Conservation (phyloP, 768 basidiomycete genomes). For the Inosperma sp. region DNA sequence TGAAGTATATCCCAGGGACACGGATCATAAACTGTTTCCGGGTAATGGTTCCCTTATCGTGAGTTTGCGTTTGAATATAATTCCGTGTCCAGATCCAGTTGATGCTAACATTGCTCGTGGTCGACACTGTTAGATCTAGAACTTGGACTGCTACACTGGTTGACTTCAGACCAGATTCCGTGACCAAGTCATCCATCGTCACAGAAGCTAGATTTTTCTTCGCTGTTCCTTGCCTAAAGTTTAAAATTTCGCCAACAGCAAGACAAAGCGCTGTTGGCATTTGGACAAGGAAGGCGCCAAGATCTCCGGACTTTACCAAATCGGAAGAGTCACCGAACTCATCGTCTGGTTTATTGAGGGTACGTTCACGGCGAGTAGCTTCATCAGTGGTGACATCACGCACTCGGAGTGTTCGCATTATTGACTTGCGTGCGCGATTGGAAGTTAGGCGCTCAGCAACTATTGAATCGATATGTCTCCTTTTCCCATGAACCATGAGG, state of each 20-base stretch:
- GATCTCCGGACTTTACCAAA: no score
- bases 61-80: conserved; percentile 4
- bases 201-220: neutral
- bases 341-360: no score
- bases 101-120: neutral
- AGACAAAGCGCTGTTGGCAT: conserved; percentile 6
- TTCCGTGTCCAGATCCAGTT: conserved; percentile 10
- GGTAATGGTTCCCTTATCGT: neutral
- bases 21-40: neutral
- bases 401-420: conserved; percentile 9
- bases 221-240: conserved; percentile 6
- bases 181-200: conserved; percentile 1
- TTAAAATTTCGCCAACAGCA: conserved; percentile 8
- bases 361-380: no score
- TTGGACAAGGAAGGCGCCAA: conserved; percentile 8
- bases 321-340: neutral
- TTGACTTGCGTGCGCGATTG: neutral
- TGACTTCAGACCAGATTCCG: neutral
- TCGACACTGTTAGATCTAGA: neutral
- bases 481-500: neutral
- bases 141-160: conserved; percentile 4
- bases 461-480: neutral
- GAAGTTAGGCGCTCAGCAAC: conserved; percentile 1
- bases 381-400: conserved; percentile 8
- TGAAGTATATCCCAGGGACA: neutral